Conservation (phyloP, 1,284 basidiomycete genomes). For the Tylopilus sp. region DNA sequence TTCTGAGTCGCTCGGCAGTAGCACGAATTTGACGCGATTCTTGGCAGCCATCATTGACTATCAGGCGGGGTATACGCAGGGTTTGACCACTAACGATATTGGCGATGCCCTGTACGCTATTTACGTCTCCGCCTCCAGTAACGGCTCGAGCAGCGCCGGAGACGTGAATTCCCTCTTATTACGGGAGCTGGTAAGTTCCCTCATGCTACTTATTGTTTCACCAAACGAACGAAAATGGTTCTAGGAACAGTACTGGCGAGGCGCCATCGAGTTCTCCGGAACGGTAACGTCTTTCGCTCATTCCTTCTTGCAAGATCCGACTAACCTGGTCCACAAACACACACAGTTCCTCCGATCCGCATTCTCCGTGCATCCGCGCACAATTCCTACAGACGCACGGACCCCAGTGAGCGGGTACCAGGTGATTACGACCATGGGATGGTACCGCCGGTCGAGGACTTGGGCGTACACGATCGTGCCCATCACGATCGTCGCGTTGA, state of each 20-base stretch:
- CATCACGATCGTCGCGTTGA: constrained; percentile 9
- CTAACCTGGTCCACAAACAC: background rate
- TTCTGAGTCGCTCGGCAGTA: constrained; percentile 3
- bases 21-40: constrained; percentile 9
- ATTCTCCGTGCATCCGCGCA: constrained; percentile 8
- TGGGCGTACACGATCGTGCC: constrained; percentile 13
- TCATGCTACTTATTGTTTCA: too few species aligned
- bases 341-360: constrained; percentile 18
- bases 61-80: constrained; percentile 12
- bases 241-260: constrained; percentile 18
- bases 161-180: background rate
- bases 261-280: constrained; percentile 17
- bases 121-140: constrained; percentile 8
- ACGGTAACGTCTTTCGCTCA: constrained; percentile 5
- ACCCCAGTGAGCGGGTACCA: constrained; percentile 4
- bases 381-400: constrained; percentile 1
- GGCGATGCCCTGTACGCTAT: constrained; percentile 18
- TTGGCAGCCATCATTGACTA: constrained; percentile 10
- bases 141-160: background rate
- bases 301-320: too few species aligned
- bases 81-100: constrained; percentile 12
- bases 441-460: background rate
- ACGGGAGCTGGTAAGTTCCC: constrained; percentile 8
- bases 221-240: background rate
- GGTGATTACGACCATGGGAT: constrained; percentile 12